Percentiles rank a stretch among this genome's conserved stretches.
phyloP scores from a whole-genome alignment of 495 filamentous ascomycete genomes.

The Penicillium flavigenum region DNA sequence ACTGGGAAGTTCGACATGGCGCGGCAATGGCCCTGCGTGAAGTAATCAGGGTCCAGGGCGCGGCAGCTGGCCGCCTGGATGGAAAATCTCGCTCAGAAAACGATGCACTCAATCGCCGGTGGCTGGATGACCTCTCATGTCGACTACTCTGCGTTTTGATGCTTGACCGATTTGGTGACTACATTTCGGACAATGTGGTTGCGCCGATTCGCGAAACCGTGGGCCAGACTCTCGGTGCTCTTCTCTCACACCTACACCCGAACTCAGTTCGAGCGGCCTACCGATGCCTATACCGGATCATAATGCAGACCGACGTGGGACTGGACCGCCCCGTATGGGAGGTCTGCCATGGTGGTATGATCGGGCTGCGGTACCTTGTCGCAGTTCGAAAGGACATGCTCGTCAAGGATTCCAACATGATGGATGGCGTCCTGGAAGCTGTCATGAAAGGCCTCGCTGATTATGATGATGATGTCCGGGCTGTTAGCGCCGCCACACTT shows the following conservation, averaged over 20 bases:
- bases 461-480: slow-evolving; percentile 90
- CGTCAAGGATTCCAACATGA: slow-evolving; percentile 73
- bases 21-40: slow-evolving; percentile 94
- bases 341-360: slow-evolving; percentile 97
- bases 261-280: slow-evolving; percentile 78
- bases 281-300: slow-evolving; percentile 75
- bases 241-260: slow-evolving; percentile 75
- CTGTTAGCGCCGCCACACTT: slow-evolving; percentile 92
- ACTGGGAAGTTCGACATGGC: slow-evolving; percentile 97
- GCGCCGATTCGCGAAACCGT: slow-evolving; percentile 95
- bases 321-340: slow-evolving; percentile 78
- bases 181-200: slow-evolving; percentile 94
- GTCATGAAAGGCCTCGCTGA: slow-evolving; percentile 95
- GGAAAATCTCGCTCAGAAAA: slow-evolving; percentile 74
- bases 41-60: slow-evolving; percentile 86
- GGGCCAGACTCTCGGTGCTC: slow-evolving; percentile 89
- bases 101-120: slow-evolving; percentile 71
- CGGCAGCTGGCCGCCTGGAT: slow-evolving; percentile 77
- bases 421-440: slow-evolving; percentile 87
- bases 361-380: slow-evolving; percentile 89
- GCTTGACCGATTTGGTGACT: slow-evolving; percentile 96
- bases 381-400: slow-evolving; percentile 91
- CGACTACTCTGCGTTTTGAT: slow-evolving; percentile 92
- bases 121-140: slow-evolving; percentile 91
- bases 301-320: slow-evolving; percentile 82